A percentile compares a stretch with the other conserved stretches of the same genome.
These are phyloP conservation scores for Aspergillus floridensis DNA, from an alignment of 2,329 filamentous ascomycete species.

Conservation along the genomic window DNA sequence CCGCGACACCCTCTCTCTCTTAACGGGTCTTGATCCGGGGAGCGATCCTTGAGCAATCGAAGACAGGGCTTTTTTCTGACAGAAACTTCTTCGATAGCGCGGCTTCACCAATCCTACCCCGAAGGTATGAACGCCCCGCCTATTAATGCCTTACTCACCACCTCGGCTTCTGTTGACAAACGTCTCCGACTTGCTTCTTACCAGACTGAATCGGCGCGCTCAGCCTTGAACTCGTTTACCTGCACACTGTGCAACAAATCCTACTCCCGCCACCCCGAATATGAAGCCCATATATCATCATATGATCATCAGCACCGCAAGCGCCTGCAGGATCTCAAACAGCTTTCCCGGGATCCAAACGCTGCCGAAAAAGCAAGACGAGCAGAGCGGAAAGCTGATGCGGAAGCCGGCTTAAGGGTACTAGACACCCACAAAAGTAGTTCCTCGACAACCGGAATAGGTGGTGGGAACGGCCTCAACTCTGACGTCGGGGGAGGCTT, in stretches of 20 bases:
- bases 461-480: conserved; percentile 19
- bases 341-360: conserved; percentile 44
- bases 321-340: conserved; percentile 49
- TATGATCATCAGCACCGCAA: conserved; percentile 97
- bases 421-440: conserved; percentile 33
- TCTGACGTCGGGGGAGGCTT: conserved; percentile 48
- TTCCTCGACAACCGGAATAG: conserved; percentile 13
- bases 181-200: not conserved
- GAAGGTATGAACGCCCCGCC: conserved; percentile 33
- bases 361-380: conserved; percentile 43
- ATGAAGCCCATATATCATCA: conserved; percentile 87
- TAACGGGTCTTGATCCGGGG: not conserved
- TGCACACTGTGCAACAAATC: conserved; percentile 88
- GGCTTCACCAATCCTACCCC: conserved; percentile 49
- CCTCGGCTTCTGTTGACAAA: not conserved
- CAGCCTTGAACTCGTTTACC: conserved; percentile 77
- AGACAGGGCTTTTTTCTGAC: not conserved
- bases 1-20: not conserved
- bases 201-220: conserved; percentile 64
- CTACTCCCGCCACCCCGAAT: conserved; percentile 92
- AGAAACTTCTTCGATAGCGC: conserved; percentile 32
- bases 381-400: conserved; percentile 44
- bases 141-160: not conserved
- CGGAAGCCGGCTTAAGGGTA: conserved; percentile 40
- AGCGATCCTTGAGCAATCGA: not conserved